These are phyloP conservation scores for Plasmodium coatneyi DNA, from an alignment of 169 alveolate genomes.

Conservation along the genomic window DNA sequence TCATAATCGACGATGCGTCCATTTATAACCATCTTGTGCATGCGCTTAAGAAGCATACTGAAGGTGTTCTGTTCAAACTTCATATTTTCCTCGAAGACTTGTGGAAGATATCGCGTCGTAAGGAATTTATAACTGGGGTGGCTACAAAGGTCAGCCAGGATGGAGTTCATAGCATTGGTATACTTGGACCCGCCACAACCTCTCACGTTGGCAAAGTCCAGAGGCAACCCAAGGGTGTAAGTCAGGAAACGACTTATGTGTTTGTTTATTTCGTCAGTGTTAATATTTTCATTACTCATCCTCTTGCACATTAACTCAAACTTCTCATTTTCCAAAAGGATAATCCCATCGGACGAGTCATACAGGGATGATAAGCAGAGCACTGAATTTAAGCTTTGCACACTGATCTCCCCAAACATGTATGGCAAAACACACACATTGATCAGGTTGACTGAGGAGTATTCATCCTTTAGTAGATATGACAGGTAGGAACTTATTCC, in stretches of 20 bases:
- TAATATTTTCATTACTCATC: slow-evolving; percentile 69
- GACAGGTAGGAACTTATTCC: slow-evolving; percentile 78
- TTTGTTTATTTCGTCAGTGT: slow-evolving; percentile 42
- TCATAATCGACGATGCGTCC: slow-evolving; percentile 41
- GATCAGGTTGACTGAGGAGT: slow-evolving; percentile 52
- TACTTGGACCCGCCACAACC: slow-evolving; percentile 1
- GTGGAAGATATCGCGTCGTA: slow-evolving; percentile 48
- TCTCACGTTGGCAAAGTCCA: slow-evolving; percentile 1
- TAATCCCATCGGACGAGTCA: slow-evolving; percentile 66
- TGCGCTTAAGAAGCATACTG: slow-evolving; percentile 63
- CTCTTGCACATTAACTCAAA: slow-evolving; percentile 57
- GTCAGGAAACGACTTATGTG: slow-evolving; percentile 29
- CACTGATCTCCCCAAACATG: slow-evolving; percentile 77
- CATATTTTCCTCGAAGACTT: slow-evolving; percentile 54
- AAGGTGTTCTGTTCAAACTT: slow-evolving; percentile 62
- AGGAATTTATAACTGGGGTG: slow-evolving; percentile 67
- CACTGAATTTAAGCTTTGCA: slow-evolving; percentile 74
- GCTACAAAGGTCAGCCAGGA: slow-evolving; percentile 39
- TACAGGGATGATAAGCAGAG: slow-evolving; percentile 76
- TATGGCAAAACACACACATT: slow-evolving; percentile 76
- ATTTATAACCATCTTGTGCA: slow-evolving; percentile 66
- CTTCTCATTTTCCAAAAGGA: slow-evolving; percentile 35
- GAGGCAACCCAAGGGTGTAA: slow-evolving; percentile 38
- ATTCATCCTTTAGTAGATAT: slow-evolving; percentile 73
- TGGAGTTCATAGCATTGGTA: slow-evolving; percentile 47